These are phyloP conservation scores for Aspergillus luchuensis DNA, from an alignment of 2,329 filamentous ascomycete genomes.

Conservation along the genomic window DNA sequence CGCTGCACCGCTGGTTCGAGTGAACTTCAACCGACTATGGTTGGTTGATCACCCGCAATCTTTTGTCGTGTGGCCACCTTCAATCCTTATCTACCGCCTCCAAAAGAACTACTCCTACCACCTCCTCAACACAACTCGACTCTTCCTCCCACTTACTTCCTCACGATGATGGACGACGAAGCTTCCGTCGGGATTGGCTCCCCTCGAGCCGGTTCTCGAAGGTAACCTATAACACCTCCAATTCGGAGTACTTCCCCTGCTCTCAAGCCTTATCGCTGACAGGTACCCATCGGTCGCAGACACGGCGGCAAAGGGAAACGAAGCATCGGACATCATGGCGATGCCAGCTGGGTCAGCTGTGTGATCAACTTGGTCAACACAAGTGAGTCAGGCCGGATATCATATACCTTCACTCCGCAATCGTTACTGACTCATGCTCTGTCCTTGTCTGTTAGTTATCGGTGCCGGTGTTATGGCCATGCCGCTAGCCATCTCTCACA, in stretches of 20 bases:
- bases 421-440: conserved; percentile 14
- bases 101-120: conserved; percentile 12
- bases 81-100: conserved; percentile 23
- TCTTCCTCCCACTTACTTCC: background rate
- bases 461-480: conserved; percentile 92
- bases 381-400: conserved; percentile 57
- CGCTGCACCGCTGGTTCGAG: conserved; percentile 26
- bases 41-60: conserved; percentile 14
- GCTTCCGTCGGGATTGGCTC: conserved; percentile 30
- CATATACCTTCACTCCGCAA: background rate
- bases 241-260: background rate
- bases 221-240: conserved; percentile 25
- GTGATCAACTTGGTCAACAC: conserved; percentile 96
- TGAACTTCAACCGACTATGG: conserved; percentile 25
- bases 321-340: conserved; percentile 67
- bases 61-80: conserved; percentile 18
- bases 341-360: conserved; percentile 86
- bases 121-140: background rate
- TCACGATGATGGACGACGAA: conserved; percentile 38
- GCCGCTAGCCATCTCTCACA: conserved; percentile 93
- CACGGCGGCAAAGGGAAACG: conserved; percentile 61
- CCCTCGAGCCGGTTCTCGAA: conserved; percentile 30
- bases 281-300: conserved; percentile 22
- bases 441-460: conserved; percentile 63
- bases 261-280: conserved; percentile 11